phyloP scores from a whole-genome alignment of 805 yeast genomes.

The Metahyphopichia silvanorum region DNA sequence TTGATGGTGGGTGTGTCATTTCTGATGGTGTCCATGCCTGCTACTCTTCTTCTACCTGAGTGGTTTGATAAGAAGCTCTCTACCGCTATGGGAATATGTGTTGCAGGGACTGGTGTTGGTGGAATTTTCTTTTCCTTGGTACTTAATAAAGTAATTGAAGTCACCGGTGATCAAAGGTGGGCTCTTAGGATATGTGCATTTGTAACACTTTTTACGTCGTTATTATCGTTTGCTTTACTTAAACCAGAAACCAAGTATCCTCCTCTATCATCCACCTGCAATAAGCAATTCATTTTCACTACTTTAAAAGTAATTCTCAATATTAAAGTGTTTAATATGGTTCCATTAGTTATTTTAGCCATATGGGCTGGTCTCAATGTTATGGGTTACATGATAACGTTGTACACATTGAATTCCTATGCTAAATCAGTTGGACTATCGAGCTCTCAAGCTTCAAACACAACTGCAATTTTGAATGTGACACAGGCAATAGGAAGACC shows the following conservation, averaged over 20 bases:
- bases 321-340: conserved; percentile 19
- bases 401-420: conserved; percentile 38
- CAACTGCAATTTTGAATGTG: conserved; percentile 37
- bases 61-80: conserved; percentile 48
- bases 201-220: conserved; percentile 25
- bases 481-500: conserved; percentile 51
- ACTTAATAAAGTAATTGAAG: conserved; percentile 34
- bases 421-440: conserved; percentile 44
- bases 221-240: conserved; percentile 40
- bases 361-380: conserved; percentile 36
- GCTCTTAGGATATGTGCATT: conserved; percentile 40
- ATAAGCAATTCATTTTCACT: conserved; percentile 12
- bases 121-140: conserved; percentile 49
- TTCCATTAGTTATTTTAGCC: conserved; percentile 20
- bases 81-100: conserved; percentile 46
- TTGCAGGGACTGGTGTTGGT: conserved; percentile 50
- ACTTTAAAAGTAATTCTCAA: conserved; percentile 36
- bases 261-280: conserved; percentile 20
- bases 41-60: conserved; percentile 42
- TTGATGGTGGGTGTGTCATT: conserved; percentile 48
- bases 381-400: conserved; percentile 33
- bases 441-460: conserved; percentile 24
- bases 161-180: conserved; percentile 43
- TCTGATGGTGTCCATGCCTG: conserved; percentile 41
- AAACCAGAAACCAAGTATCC: conserved; percentile 38